Conservation (phyloP, 1,139 yeast species). For the Yamadazyma trypodendri region DNA sequence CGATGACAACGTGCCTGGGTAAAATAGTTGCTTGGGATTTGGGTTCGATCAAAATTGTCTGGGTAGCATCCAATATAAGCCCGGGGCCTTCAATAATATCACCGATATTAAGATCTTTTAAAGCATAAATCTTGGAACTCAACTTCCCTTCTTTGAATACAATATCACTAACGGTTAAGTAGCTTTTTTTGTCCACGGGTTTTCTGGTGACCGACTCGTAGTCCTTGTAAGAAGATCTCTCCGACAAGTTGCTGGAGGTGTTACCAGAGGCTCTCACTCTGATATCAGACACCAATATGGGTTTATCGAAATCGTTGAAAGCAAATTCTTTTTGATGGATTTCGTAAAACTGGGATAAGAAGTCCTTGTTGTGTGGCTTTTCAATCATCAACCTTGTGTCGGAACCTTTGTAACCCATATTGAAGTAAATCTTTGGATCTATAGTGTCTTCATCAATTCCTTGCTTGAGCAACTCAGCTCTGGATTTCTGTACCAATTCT, state of each 20-base stretch:
- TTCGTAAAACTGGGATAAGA: slow-evolving; percentile 40
- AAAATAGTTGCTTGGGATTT: slow-evolving; percentile 62
- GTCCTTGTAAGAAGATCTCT: slow-evolving; percentile 16
- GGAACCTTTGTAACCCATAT: slow-evolving; percentile 24
- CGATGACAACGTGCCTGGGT: slow-evolving; percentile 35
- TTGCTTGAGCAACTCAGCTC: slow-evolving; percentile 15
- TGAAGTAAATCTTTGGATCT: slow-evolving; percentile 15
- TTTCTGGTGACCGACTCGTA: slow-evolving; percentile 9
- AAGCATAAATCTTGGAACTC: slow-evolving; percentile 16
- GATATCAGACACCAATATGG: slow-evolving; percentile 21
- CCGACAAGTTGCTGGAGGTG: slow-evolving; percentile 24
- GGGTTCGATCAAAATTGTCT: slow-evolving; percentile 81
- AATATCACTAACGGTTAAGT: slow-evolving; percentile 7
- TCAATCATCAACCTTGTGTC: slow-evolving; percentile 21
- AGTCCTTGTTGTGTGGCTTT: slow-evolving; percentile 20
- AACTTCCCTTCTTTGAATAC: slow-evolving; percentile 13
- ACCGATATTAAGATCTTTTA: slow-evolving; percentile 17
- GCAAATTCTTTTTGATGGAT: slow-evolving; percentile 71
- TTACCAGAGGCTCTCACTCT: slow-evolving; percentile 19
- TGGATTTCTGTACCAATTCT: slow-evolving; percentile 10
- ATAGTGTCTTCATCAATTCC: slow-evolving; percentile 18
- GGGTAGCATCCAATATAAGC: slow-evolving; percentile 80
- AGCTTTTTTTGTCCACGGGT: slow-evolving; percentile 6
- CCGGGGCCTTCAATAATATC: slow-evolving; percentile 53
- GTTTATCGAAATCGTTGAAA: slow-evolving; percentile 54